These are phyloP conservation scores for Ophiosphaerella narmari DNA, from an alignment of 2,329 filamentous ascomycete species.

Conservation along the genomic window DNA sequence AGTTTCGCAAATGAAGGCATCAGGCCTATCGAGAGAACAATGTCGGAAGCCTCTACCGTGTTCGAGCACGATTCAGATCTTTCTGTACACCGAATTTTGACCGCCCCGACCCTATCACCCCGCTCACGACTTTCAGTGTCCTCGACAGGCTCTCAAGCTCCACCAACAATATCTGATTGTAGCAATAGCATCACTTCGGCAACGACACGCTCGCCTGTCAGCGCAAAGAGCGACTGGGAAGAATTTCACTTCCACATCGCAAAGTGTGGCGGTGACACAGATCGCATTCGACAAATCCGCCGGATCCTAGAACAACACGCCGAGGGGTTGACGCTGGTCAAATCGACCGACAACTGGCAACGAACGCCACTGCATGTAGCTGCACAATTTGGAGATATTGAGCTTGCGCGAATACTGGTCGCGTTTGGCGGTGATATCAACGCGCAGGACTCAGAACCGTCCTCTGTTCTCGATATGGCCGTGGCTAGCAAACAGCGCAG, in stretches of 20 bases:
- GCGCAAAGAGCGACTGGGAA: conserved; percentile 11
- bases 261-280: conserved; percentile 2
- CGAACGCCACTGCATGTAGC: conserved; percentile 21
- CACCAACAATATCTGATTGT: conserved; percentile 1
- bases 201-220: not conserved
- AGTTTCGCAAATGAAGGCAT: not conserved
- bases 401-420: conserved; percentile 14
- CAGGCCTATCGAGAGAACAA: conserved; percentile 1
- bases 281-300: conserved; percentile 5
- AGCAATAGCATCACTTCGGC: conserved; percentile 4
- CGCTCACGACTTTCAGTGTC: conserved; percentile 9
- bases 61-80: not conserved
- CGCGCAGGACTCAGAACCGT: conserved; percentile 17
- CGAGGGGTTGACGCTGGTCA: conserved; percentile 8
- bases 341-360: conserved; percentile 10
- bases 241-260: conserved; percentile 20
- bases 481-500: conserved; percentile 9
- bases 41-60: conserved; percentile 14
- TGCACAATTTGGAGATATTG: conserved; percentile 14
- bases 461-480: conserved; percentile 21
- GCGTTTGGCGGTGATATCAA: conserved; percentile 17
- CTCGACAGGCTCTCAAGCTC: conserved; percentile 3
- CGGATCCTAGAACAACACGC: conserved; percentile 10
- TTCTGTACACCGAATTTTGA: conserved; percentile 2
- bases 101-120: not conserved